Base-by-base conservation (phyloP, 768 basidiomycete genomes). In the Harrya chromipes region DNA sequence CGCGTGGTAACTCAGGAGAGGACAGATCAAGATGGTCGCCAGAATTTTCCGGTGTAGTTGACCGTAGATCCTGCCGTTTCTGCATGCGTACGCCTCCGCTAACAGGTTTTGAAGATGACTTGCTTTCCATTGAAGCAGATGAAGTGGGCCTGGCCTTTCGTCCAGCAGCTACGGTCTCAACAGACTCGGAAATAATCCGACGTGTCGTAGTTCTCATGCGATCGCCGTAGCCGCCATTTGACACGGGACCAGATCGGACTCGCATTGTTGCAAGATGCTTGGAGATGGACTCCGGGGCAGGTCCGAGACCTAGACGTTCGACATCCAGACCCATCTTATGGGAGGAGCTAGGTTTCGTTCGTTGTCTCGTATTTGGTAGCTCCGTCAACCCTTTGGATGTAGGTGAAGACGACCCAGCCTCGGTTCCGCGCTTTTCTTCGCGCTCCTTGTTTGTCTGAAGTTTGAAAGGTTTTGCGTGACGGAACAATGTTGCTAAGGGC, bases 1-100 rank as follows among this genome's bases (percentile, higher is more conserved):
- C 63, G 17, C 53, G 43, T 19, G 68, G 71, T 40, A 71, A 61
- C 24, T 66, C 58, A 4, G 72, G 67, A 37, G 64, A 66, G 16
- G 59, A 53, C 19, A 62, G 34, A 19, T 65, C 64, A 6, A 55
- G 40, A 13, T 23, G 51, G 35, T 53, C 46, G 19, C 58, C 49
- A 41, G 13, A 20, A 35, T 45, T 40, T 21, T 66, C 61, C 4
- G 58, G 54, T 4, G 54, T 58, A 24, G 42, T 35, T 33, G 52
- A 49, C 21, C 54, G 51, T 44, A n/a, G 53, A 37, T 47, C 54
- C 45, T 40, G 54, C 14, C 6, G 44, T 14, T 42, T 43, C 21
- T 42, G 47, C 11, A 23, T 45, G 20, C 24, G 38, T 13, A 21
- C 16, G 3, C 21, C 20, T 11, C 19, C 37, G 8, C 40, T 16